Percentiles rank a stretch among this genome's conserved stretches.
phyloP scores from a whole-genome alignment of 2,329 filamentous ascomycete genomes.

The Lecanicillium sp. region DNA sequence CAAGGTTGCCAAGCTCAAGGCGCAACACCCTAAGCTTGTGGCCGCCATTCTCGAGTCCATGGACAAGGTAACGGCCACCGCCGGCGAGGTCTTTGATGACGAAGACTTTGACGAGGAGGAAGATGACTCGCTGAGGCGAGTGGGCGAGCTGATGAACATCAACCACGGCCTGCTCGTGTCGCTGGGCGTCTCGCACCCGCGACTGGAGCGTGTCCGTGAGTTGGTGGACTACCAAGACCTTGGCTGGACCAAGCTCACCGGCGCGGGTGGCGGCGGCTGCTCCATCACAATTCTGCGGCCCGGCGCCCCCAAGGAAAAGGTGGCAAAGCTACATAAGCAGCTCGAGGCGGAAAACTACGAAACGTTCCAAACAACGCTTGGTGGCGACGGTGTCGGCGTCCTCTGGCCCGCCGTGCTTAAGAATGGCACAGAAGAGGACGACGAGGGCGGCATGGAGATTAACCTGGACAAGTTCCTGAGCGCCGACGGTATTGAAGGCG shows the following conservation, averaged over 20 bases:
- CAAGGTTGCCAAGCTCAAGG: conserved; percentile 70
- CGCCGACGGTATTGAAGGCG: conserved; percentile 74
- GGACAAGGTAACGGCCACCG: conserved; percentile 58
- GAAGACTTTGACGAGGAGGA: conserved; percentile 61
- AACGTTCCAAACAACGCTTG: conserved; percentile 82
- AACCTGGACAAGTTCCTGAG: conserved; percentile 77
- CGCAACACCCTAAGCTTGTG: conserved; percentile 67
- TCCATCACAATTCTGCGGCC: conserved; percentile 85
- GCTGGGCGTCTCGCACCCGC: conserved; percentile 88
- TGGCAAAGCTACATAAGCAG: conserved; percentile 56
- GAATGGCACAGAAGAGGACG: conserved; percentile 71
- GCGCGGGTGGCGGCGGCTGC: conserved; percentile 90
- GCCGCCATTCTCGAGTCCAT: conserved; percentile 79
- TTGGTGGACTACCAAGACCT: conserved; percentile 82
- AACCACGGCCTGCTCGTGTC: conserved; percentile 92
- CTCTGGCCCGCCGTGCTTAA: conserved; percentile 87
- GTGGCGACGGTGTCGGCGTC: conserved; percentile 88
- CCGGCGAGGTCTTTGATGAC: conserved; percentile 45
- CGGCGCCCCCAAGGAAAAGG: conserved; percentile 44
- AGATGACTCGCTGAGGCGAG: conserved; percentile 55
- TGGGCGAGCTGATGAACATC: conserved; percentile 85
- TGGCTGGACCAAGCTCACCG: conserved; percentile 96
- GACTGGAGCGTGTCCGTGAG: conserved; percentile 84
- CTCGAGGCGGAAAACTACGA: conserved; percentile 67
- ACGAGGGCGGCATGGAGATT: conserved; percentile 83